These are phyloP conservation scores for Allantophomopsis lycopodina DNA, from an alignment of 2,329 filamentous ascomycete genomes.

Conservation along the genomic window DNA sequence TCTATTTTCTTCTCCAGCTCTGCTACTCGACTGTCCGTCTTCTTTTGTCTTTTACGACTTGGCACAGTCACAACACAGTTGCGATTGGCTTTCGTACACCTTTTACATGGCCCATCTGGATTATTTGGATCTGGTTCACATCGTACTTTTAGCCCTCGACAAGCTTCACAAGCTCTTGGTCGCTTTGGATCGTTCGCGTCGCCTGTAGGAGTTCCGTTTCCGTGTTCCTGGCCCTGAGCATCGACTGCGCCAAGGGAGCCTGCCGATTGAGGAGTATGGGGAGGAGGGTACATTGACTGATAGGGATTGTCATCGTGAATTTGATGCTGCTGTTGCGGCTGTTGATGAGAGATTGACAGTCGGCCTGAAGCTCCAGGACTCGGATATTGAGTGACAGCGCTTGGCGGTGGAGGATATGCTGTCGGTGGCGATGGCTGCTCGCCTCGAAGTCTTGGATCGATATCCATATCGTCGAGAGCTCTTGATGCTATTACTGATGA, in stretches of 20 bases:
- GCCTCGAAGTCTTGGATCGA: too few species aligned
- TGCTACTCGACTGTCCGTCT: slow-evolving; percentile 27
- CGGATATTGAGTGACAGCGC: slow-evolving; percentile 17
- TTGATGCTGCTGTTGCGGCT: neutral
- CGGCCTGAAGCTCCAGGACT: too few species aligned
- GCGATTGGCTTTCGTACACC: slow-evolving; percentile 24
- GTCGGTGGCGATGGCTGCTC: too few species aligned
- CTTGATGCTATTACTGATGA: too few species aligned
- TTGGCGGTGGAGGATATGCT: too few species aligned
- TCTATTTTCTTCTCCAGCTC: slow-evolving; percentile 29
- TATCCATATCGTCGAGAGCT: too few species aligned
- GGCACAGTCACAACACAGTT: slow-evolving; percentile 24
- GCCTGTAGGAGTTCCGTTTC: slow-evolving; percentile 5
- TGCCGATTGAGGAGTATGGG: slow-evolving; percentile 12
- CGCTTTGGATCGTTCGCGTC: slow-evolving; percentile 16
- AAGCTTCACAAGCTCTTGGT: slow-evolving; percentile 25
- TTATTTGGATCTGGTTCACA: slow-evolving; percentile 23
- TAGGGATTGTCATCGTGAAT: neutral
- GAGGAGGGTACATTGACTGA: slow-evolving; percentile 2
- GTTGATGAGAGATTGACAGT: neutral
- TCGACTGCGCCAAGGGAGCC: slow-evolving; percentile 1
- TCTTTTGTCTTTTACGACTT: slow-evolving; percentile 27
- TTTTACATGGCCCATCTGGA: slow-evolving; percentile 20
- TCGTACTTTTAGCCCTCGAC: slow-evolving; percentile 26
- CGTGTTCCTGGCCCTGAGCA: slow-evolving; percentile 5